Base-by-base conservation (phyloP, 2,329 filamentous ascomycete genomes). In the Venturia effusa region DNA sequence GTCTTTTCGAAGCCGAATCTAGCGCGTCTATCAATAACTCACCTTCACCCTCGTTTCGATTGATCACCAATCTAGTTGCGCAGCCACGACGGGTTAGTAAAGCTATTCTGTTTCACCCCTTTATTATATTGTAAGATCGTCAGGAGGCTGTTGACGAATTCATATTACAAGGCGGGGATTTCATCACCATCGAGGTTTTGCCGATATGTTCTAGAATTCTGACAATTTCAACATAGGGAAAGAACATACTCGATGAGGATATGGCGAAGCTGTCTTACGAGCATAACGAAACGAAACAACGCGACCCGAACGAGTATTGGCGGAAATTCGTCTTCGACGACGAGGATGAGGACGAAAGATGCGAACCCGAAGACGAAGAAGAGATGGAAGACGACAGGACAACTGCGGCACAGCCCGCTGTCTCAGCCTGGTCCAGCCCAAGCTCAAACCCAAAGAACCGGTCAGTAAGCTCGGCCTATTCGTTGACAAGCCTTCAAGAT, bases 311-410 rank as follows among this genome's bases (percentile, higher is more conserved):
- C n/a, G 64, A 65, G 60, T 63, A 73, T 40, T 76, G 74, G 74
- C 71, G 66, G 67, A 68, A 63, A 15, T 73, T 74, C 54, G 70
- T 73, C 32, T 70, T 74, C 55, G 71, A 69, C 24, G 68, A 67
- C 48, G 40, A 64, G 6, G 48, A 51, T 63, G 5, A 43, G 27
- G n/a, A 37, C 34, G 34, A 37, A 37, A 37, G n/a, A n/a, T n/a
- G 4, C 45, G 32, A 32, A 19, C 13, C 13, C 54, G 70, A 69
- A 30, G 68, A 67, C 51, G 55, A 64, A 15, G 51, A 55, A 17
- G 22, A 43, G 1, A n/a, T n/a, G 41, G 45, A 27, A 22, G 45
- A 24, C 48, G 37, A 27, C 45, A 27, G 10, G 10, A 27, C 45
- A 13, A 51, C 45, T 34, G 51, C 51, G 51, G 51, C 51, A 57